Conservation (phyloP, 208 protist species). For the Trypanosoma grayi region DNA sequence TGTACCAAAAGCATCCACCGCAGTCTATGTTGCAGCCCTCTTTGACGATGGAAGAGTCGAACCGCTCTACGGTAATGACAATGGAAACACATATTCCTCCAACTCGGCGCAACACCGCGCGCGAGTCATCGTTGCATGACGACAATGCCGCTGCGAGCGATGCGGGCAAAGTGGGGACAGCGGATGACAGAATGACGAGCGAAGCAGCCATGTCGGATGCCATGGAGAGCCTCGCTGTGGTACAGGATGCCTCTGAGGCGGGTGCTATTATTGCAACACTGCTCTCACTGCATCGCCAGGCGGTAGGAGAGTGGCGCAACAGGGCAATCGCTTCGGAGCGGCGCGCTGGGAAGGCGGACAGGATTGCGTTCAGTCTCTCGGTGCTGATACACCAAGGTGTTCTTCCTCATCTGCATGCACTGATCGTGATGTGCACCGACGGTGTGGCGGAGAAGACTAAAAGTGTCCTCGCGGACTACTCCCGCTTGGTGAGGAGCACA, state of each 20-base stretch:
- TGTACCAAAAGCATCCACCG: neutral
- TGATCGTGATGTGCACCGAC: neutral
- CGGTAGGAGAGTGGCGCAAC: neutral
- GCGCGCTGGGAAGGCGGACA: neutral
- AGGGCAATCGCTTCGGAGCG: neutral
- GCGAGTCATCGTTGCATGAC: neutral
- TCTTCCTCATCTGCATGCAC: neutral
- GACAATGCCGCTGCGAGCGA: neutral
- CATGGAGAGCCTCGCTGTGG: constrained; percentile 3
- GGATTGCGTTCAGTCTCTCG: neutral
- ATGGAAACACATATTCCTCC: too few relatives aligned
- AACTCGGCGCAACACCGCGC: too few relatives aligned
- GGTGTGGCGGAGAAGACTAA: neutral
- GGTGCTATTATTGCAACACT: constrained; percentile 18
- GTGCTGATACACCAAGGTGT: neutral
- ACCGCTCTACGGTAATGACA: too few relatives aligned
- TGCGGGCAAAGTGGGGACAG: neutral
- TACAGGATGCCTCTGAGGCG: constrained; percentile 20
- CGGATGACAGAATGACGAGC: neutral
- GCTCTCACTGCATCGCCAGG: constrained; percentile 17
- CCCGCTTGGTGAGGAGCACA: neutral
- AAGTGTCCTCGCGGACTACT: neutral
- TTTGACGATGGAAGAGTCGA: neutral
- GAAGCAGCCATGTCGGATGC: constrained; percentile 4
- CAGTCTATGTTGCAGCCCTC: neutral